A percentile compares a stretch with the other conserved stretches of the same genome.
phyloP scores from a whole-genome alignment of 176 grass and related monocot species.

The Bothriochloa decipiens region DNA sequence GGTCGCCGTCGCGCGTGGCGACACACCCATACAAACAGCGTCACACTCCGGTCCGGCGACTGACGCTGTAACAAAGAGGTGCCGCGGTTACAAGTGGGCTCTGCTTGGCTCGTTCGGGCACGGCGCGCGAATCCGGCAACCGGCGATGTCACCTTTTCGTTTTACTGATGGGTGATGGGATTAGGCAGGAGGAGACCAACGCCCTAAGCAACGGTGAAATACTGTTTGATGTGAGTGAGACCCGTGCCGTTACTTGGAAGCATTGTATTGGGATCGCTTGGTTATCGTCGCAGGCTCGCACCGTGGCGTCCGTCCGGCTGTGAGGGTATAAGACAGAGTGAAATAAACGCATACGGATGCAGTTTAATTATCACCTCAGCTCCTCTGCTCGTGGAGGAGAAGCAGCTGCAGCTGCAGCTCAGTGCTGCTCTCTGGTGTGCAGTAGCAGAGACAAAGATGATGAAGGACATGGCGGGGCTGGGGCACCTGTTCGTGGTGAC shows the following conservation, averaged over 20 bases:
- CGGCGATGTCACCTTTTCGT: background rate
- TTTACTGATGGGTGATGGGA: background rate
- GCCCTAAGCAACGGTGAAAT: constrained; percentile 28
- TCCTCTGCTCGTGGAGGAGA: background rate
- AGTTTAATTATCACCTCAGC: too few relatives aligned
- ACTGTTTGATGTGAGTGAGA: background rate
- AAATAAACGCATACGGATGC: background rate
- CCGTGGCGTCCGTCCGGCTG: background rate
- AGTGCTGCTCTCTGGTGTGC: background rate
- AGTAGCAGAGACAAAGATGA: background rate
- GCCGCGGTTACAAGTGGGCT: background rate
- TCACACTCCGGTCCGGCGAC: background rate
- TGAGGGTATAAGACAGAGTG: constrained; percentile 28
- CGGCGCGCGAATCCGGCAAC: background rate
- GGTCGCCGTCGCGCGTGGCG: constrained; percentile 27
- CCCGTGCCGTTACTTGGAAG: constrained; percentile 54
- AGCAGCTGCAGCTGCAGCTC: background rate
- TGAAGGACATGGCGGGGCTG: constrained; percentile 63
- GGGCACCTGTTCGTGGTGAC: constrained; percentile 60
- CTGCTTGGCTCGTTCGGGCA: constrained; percentile 16
- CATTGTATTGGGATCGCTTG: constrained; percentile 4
- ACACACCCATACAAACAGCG: background rate
- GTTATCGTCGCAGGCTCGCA: background rate
- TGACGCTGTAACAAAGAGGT: background rate
- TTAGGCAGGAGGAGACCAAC: constrained; percentile 10